Percentiles rank a stretch among this genome's conserved stretches.
Conservation (phyloP, 768 basidiomycete species). For the Termitomyces sp. region DNA sequence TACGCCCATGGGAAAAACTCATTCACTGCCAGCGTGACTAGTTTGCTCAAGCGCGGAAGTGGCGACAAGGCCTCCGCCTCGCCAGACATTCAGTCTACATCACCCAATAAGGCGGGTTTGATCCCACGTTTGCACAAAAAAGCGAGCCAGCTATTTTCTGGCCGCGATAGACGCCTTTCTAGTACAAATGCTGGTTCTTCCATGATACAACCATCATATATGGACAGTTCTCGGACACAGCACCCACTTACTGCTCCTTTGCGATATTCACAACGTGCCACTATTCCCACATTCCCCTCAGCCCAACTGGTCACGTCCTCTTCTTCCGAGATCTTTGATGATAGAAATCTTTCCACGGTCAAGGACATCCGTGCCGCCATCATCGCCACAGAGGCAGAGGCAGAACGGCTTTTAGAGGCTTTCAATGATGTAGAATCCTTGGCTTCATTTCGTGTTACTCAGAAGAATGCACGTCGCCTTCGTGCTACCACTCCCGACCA, state of each 20-base stretch:
- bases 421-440: conserved; percentile 64
- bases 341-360: conserved; percentile 46
- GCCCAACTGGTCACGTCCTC: conserved; percentile 15
- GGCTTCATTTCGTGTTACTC: conserved; percentile 43
- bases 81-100: neutral
- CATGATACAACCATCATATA: conserved; percentile 4
- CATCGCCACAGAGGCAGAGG: conserved; percentile 58
- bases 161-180: conserved; percentile 18
- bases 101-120: conserved; percentile 20
- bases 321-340: conserved; percentile 41
- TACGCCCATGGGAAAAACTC: conserved; percentile 20
- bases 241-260: conserved; percentile 8
- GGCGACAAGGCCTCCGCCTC: conserved; percentile 22
- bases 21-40: conserved; percentile 26
- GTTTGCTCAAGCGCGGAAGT: conserved; percentile 34
- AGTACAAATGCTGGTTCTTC: conserved; percentile 12
- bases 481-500: conserved; percentile 25
- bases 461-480: conserved; percentile 32
- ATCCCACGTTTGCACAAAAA: conserved; percentile 31
- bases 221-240: conserved; percentile 12
- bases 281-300: conserved; percentile 20
- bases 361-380: conserved; percentile 59
- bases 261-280: conserved; percentile 9
- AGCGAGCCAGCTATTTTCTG: conserved; percentile 23
- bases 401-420: conserved; percentile 55